Conservation (phyloP, 1,284 basidiomycete species). For the Gymnopus androsaceus region DNA sequence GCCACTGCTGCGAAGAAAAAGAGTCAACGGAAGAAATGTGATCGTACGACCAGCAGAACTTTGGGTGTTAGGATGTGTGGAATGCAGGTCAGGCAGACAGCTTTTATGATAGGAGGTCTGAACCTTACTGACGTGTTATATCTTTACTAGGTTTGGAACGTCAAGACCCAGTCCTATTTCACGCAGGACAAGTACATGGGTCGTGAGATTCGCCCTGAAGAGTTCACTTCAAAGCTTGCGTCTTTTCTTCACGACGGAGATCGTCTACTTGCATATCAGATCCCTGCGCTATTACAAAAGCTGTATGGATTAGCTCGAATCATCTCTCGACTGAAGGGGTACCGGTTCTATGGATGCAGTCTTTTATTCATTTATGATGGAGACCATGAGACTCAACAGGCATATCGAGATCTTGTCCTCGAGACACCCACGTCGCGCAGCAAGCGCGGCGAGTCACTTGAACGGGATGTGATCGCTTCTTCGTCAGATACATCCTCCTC, state of each 20-base stretch:
- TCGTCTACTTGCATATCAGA: conserved; percentile 84
- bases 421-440: conserved; percentile 72
- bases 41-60: conserved; percentile 89
- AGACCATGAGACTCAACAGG: conserved; percentile 82
- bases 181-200: conserved; percentile 98
- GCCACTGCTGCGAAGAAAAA: conserved; percentile 92
- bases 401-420: conserved; percentile 58
- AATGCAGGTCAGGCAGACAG: conserved; percentile 99
- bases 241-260: conserved; percentile 89
- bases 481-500: conserved; percentile 28
- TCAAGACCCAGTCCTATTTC: conserved; percentile 76
- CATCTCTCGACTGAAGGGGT: conserved; percentile 85
- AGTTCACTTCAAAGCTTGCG: conserved; percentile 82
- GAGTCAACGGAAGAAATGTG: conserved; percentile 98
- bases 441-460: conserved; percentile 78
- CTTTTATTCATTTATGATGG: conserved; percentile 98
- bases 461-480: conserved; percentile 45
- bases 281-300: conserved; percentile 89
- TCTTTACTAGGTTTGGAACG: conserved; percentile 77
- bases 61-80: conserved; percentile 95
- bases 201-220: conserved; percentile 82
- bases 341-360: conserved; percentile 97
- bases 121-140: too few species aligned
- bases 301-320: conserved; percentile 93
- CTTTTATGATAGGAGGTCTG: too few species aligned